Conservation (phyloP, 1,139 yeast genomes). For the Yamadazyma sp. region DNA sequence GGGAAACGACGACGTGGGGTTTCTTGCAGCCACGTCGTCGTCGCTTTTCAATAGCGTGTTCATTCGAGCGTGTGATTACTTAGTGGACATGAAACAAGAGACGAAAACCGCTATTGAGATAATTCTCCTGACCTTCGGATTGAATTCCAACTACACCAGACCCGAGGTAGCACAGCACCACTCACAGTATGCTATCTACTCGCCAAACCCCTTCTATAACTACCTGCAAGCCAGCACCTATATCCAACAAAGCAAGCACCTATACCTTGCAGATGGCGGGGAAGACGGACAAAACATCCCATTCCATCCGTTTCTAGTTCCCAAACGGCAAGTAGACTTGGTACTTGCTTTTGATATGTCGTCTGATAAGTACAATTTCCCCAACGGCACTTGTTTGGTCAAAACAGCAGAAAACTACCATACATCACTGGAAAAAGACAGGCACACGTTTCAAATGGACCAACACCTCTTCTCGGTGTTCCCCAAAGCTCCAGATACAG, state of each 20-base stretch:
- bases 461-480: background rate
- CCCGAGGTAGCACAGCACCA: slow-evolving; percentile 28
- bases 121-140: slow-evolving; percentile 48
- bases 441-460: background rate
- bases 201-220: slow-evolving; percentile 74
- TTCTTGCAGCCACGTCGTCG: slow-evolving; percentile 71
- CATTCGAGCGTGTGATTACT: slow-evolving; percentile 43
- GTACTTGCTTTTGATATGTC: slow-evolving; percentile 40
- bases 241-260: slow-evolving; percentile 19
- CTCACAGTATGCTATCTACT: slow-evolving; percentile 68
- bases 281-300: slow-evolving; percentile 48
- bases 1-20: slow-evolving; percentile 74
- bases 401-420: slow-evolving; percentile 23
- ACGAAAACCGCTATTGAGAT: slow-evolving; percentile 42
- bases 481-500: background rate
- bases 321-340: slow-evolving; percentile 31
- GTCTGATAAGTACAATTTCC: slow-evolving; percentile 37
- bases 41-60: slow-evolving; percentile 63
- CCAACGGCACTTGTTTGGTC: slow-evolving; percentile 35
- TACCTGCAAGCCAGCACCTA: slow-evolving; percentile 15
- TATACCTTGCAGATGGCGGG: slow-evolving; percentile 45
- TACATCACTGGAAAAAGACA: slow-evolving; percentile 12
- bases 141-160: slow-evolving; percentile 27
- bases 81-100: slow-evolving; percentile 38
- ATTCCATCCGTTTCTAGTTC: slow-evolving; percentile 35